Base-by-base conservation (phyloP, 768 basidiomycete species). In the Suillus plorans region DNA sequence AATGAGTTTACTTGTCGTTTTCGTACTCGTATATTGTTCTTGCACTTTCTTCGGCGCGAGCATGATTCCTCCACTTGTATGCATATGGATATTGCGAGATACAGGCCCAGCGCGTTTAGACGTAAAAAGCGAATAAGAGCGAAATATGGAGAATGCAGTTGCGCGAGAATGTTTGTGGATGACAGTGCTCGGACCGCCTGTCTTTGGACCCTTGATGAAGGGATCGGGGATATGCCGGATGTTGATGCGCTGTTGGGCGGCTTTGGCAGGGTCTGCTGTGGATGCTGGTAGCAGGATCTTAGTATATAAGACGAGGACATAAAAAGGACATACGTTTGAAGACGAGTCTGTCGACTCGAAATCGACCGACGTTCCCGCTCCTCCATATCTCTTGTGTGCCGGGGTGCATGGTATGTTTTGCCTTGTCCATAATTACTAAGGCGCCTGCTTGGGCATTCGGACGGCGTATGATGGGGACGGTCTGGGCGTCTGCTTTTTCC, bases 161-260 rank as follows among this genome's bases (percentile, higher is more conserved):
- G 89, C 89, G 62, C 89, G 86, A 1, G 92, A 91, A 72, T 94
- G 92, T 68, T 91, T 91, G 76, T 94, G 93, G 39, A 94, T 86
- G 62, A 89, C 87, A 41, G 85, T 82, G 28, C 81, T 79, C 0
- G 91, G 90, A 1, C 90, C 89, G 41, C 81, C 82, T 39, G 75
- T 77, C 7, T 74, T 76, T 42, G 80, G 81, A 5, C 72, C 77
- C 39, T 73, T 74, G n/a, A 78, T 74, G 65, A 78, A 84, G 0
- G 82, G 81, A 66, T 84, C 86, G 31, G 81, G 78, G 62, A 86
- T 79, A 64, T 86, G 86, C 9, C 81, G 80, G 50, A 91, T 79
- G 60, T 86, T 85, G 28, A 93, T 78, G 25, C 91, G 87, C 67
- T 92, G 90, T 64, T 90, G 89, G 10, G 83, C 82, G 16, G 83